Evolutionary conservation across 306 rosid species (phyloP).

Genomic region (Vicia villosa): DNA sequence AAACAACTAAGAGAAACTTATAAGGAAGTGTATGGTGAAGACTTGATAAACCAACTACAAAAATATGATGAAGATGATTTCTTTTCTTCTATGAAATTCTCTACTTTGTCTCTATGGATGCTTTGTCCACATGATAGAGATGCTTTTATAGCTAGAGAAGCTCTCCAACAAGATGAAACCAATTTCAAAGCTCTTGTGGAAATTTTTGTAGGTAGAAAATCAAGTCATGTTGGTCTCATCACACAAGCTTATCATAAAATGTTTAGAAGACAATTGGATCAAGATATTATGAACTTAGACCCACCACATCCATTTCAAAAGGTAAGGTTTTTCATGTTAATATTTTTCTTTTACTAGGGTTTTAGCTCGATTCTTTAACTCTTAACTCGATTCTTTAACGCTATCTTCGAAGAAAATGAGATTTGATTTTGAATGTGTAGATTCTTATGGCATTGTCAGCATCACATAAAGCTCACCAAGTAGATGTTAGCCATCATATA

Average conservation of each 20-base stretch:
- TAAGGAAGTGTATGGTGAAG: slow-evolving; percentile 61
- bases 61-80: slow-evolving; percentile 36
- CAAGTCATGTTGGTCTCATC: slow-evolving; percentile 67
- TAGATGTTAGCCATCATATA: slow-evolving; percentile 60
- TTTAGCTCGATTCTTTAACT: background rate
- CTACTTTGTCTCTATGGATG: slow-evolving; percentile 64
- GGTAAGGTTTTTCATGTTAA: slow-evolving; percentile 37
- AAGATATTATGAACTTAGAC: slow-evolving; percentile 67
- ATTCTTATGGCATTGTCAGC: slow-evolving; percentile 72
- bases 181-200: slow-evolving; percentile 64
- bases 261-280: slow-evolving; percentile 58
- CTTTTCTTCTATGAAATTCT: slow-evolving; percentile 41
- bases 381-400: background rate
- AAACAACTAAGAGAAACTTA: slow-evolving; percentile 55
- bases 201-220: slow-evolving; percentile 65
- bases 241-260: slow-evolving; percentile 59
- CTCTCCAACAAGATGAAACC: slow-evolving; percentile 50
- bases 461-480: slow-evolving; percentile 76
- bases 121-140: slow-evolving; percentile 65
- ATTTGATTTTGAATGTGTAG: slow-evolving; percentile 41
- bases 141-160: slow-evolving; percentile 53
- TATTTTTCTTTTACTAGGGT: background rate
- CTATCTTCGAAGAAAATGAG: background rate
- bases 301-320: slow-evolving; percentile 74
- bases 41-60: slow-evolving; percentile 50